Percentiles rank a stretch among this genome's conserved stretches.
Conservation (phyloP, 208 protist genomes). For the Trypanosoma mega region DNA sequence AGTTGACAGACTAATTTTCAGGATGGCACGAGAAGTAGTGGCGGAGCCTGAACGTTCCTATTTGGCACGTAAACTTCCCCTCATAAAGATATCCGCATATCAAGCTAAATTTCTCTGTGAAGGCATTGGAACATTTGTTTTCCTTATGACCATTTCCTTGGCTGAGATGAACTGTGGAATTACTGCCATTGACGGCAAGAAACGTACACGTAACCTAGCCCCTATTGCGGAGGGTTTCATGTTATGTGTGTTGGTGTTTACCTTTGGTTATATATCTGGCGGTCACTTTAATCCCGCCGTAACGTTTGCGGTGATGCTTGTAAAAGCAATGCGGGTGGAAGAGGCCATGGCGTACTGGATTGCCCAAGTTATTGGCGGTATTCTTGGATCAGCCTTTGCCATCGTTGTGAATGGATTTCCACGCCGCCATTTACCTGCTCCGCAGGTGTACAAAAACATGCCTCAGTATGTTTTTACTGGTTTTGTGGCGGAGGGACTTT, state of each 20-base stretch:
- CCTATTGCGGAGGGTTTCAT: conserved; percentile 82
- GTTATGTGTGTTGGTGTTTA: conserved; percentile 77
- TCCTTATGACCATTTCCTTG: conserved; percentile 69
- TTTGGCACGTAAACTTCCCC: conserved; percentile 48
- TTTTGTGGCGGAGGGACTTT: conserved; percentile 66
- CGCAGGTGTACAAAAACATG: conserved; percentile 65
- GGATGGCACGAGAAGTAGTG: conserved; percentile 7
- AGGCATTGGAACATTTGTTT: conserved; percentile 75
- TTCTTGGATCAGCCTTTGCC: conserved; percentile 55
- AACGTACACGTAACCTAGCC: conserved; percentile 72
- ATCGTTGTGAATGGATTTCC: conserved; percentile 65
- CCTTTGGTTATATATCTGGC: conserved; percentile 81
- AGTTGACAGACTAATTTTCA: conserved; percentile 23
- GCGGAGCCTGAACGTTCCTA: conserved; percentile 13
- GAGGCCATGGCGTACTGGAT: conserved; percentile 79
- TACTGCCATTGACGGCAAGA: conserved; percentile 54
- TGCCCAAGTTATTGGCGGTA: conserved; percentile 71
- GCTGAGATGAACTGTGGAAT: conserved; percentile 77
- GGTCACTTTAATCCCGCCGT: conserved; percentile 87
- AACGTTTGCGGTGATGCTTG: conserved; percentile 63
- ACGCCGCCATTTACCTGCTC: conserved; percentile 56
- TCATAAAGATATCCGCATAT: conserved; percentile 52
- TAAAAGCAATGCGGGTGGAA: conserved; percentile 66
- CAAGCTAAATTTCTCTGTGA: conserved; percentile 68
- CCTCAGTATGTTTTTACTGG: conserved; percentile 64